Conservation (phyloP, 345 rosid species). For the Aurinia saxatilis region DNA sequence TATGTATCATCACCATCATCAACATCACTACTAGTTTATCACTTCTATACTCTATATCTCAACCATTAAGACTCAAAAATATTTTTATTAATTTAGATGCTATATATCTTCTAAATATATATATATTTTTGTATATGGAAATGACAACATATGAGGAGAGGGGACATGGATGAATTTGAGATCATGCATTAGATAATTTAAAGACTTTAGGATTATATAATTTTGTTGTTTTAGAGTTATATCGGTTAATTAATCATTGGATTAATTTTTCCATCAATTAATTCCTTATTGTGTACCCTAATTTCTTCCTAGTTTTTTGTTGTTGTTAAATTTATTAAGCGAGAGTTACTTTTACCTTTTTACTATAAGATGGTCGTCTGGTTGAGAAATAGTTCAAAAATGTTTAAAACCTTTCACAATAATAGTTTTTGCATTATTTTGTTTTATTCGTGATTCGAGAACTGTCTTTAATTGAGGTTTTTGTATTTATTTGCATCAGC, state of each 20-base stretch:
- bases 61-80: conserved; percentile 13
- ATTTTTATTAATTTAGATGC: conserved; percentile 17
- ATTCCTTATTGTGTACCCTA: neutral
- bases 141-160: conserved; percentile 11
- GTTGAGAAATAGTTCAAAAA: neutral
- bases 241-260: conserved; percentile 6
- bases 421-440: conserved; percentile 11
- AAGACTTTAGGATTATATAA: conserved; percentile 1
- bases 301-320: neutral
- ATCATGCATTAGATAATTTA: neutral
- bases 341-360: neutral
- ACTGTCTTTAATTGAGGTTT: conserved; percentile 20
- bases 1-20: conserved; percentile 56
- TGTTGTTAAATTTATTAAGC: neutral
- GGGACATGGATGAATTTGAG: neutral
- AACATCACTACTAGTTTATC: conserved; percentile 49
- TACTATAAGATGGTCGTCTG: neutral
- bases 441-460: conserved; percentile 20
- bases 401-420: neutral
- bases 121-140: conserved; percentile 7
- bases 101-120: neutral
- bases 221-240: conserved; percentile 3
- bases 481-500: conserved; percentile 32
- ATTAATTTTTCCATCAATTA: neutral
- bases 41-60: conserved; percentile 18